Conservation (phyloP, 345 rosid species). For the Acer saccharum region DNA sequence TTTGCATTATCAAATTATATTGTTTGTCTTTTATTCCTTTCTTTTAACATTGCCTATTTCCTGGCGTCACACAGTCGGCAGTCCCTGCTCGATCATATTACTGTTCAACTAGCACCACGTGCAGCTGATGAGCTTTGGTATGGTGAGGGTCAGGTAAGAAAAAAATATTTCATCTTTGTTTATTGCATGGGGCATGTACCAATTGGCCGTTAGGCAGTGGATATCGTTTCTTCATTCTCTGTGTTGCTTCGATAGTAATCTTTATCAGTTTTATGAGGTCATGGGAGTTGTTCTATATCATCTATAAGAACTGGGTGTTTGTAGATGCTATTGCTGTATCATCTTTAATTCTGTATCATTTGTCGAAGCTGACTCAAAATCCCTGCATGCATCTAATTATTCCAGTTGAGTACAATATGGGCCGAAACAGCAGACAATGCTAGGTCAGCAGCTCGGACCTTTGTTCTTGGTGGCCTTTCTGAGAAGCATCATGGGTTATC, state of each 20-base stretch:
- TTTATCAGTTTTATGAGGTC: neutral
- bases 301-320: conserved; percentile 1
- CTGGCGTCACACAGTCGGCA: conserved; percentile 64
- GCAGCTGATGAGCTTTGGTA: conserved; percentile 96
- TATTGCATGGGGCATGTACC: neutral
- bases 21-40: neutral
- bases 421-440: conserved; percentile 95
- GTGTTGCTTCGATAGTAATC: neutral
- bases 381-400: conserved; percentile 20
- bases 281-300: neutral
- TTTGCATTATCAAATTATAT: neutral
- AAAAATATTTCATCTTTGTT: neutral
- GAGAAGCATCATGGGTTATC: conserved; percentile 78
- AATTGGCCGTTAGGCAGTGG: neutral
- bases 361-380: conserved; percentile 13
- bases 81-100: conserved; percentile 86
- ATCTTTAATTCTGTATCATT: conserved; percentile 3
- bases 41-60: neutral
- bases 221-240: neutral
- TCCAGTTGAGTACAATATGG: conserved; percentile 96
- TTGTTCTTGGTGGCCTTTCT: conserved; percentile 88
- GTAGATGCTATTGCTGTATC: neutral
- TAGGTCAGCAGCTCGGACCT: conserved; percentile 80
- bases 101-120: conserved; percentile 95
- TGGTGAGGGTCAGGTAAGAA: conserved; percentile 80